Evolutionary conservation across 2,329 filamentous ascomycete genomes (phyloP).

Genomic region (Biscogniauxia marginata): DNA sequence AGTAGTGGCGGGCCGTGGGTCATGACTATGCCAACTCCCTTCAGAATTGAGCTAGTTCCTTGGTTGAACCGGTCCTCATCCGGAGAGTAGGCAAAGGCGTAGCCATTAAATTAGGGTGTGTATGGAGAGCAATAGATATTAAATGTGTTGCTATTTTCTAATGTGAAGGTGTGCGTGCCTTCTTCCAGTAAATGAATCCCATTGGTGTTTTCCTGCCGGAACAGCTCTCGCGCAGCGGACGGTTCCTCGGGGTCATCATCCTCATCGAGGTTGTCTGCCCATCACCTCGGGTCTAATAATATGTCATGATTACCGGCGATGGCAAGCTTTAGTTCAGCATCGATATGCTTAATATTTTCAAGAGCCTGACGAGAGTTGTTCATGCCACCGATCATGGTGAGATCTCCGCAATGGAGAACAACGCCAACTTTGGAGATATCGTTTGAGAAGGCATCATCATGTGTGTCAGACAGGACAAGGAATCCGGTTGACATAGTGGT

Average conservation of each 20-base stretch:
- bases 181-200: constrained; percentile 23
- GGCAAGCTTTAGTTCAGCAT: constrained; percentile 36
- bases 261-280: not conserved
- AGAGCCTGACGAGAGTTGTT: constrained; percentile 32
- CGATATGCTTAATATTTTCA: constrained; percentile 23
- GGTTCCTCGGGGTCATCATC: not conserved
- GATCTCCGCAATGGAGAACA: constrained; percentile 39
- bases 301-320: constrained; percentile 39
- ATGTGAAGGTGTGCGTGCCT: constrained; percentile 28
- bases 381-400: constrained; percentile 33
- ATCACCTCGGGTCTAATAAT: constrained; percentile 8
- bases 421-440: constrained; percentile 32
- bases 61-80: constrained; percentile 30
- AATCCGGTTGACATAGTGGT: too few relatives aligned
- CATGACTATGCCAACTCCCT: constrained; percentile 37
- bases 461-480: constrained; percentile 1
- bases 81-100: constrained; percentile 32
- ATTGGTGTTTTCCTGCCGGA: not conserved
- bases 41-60: constrained; percentile 17
- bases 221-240: not conserved
- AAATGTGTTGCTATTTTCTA: constrained; percentile 29
- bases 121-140: constrained; percentile 34
- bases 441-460: constrained; percentile 4
- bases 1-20: constrained; percentile 37
- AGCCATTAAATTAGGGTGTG: constrained; percentile 30